Percentiles rank a stretch among this genome's conserved stretches.
phyloP scores from a whole-genome alignment of 139 green algal species.

The Tetradesmus lagerheimii region DNA sequence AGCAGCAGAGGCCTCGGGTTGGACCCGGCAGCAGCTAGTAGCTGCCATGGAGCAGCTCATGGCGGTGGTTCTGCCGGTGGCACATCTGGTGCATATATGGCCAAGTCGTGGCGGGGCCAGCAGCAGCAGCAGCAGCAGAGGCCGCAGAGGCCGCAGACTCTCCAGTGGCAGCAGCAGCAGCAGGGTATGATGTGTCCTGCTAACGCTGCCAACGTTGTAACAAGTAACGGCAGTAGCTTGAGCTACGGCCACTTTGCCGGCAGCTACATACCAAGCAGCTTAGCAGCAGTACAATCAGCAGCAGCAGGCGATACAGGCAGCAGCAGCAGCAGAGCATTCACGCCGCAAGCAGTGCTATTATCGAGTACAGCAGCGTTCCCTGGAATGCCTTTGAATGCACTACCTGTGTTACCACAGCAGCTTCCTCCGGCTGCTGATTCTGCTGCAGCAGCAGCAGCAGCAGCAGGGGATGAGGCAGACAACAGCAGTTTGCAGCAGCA shows the following conservation, averaged over 20 bases:
- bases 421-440: neutral
- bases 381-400: neutral
- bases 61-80: neutral
- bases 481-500: constrained; percentile 3
- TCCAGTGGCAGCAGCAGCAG: neutral
- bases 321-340: neutral
- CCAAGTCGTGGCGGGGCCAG: neutral
- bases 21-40: neutral
- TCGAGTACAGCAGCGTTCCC: neutral
- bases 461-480: neutral
- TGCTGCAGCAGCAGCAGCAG: neutral
- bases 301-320: neutral
- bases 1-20: constrained; percentile 6
- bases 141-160: neutral
- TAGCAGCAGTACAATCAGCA: neutral
- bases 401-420: constrained; percentile 7
- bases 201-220: neutral
- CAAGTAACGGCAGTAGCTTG: neutral
- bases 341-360: neutral
- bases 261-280: neutral
- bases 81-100: neutral
- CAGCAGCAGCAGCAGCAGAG: neutral
- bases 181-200: neutral
- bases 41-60: neutral
- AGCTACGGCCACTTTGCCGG: neutral